phyloP scores from a whole-genome alignment of 305 asterid genomes.

The Rubia tinctorum region DNA sequence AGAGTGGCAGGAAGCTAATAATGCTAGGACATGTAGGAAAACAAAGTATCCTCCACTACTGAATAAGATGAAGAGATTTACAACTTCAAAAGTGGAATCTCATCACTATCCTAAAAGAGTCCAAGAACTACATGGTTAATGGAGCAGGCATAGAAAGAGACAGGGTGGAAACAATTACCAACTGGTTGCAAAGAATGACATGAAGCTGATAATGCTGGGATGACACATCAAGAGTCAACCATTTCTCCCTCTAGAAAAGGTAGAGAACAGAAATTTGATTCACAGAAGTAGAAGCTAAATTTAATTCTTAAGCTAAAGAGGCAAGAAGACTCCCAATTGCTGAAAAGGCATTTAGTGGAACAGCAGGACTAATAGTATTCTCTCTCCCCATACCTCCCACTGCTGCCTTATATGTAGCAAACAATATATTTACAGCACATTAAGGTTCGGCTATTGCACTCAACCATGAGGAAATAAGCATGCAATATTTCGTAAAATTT shows the following conservation, averaged over 20 bases:
- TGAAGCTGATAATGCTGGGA: background rate
- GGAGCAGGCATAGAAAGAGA: too few species aligned
- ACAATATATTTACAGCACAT: background rate
- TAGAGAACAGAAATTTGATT: background rate
- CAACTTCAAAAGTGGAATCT: background rate
- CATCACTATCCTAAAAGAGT: background rate
- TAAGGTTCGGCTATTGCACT: background rate
- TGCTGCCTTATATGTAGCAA: background rate
- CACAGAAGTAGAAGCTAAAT: background rate
- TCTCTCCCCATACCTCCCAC: background rate
- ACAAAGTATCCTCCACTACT: background rate
- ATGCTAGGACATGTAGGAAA: background rate
- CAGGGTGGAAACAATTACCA: background rate
- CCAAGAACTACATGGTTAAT: background rate
- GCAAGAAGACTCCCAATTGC: too few species aligned
- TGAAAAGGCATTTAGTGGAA: background rate
- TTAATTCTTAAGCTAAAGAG: background rate
- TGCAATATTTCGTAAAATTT: slow-evolving; percentile 15
- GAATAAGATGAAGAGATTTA: background rate
- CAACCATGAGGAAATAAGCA: too few species aligned
- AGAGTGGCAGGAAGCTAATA: background rate
- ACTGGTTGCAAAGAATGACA: background rate
- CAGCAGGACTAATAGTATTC: background rate
- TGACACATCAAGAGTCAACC: background rate
- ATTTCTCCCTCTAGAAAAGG: slow-evolving; percentile 1